A percentile compares a stretch with the other conserved stretches of the same genome.
These are phyloP conservation scores for Neurospora sp. DNA, from an alignment of 495 filamentous ascomycete genomes.

Conservation along the genomic window DNA sequence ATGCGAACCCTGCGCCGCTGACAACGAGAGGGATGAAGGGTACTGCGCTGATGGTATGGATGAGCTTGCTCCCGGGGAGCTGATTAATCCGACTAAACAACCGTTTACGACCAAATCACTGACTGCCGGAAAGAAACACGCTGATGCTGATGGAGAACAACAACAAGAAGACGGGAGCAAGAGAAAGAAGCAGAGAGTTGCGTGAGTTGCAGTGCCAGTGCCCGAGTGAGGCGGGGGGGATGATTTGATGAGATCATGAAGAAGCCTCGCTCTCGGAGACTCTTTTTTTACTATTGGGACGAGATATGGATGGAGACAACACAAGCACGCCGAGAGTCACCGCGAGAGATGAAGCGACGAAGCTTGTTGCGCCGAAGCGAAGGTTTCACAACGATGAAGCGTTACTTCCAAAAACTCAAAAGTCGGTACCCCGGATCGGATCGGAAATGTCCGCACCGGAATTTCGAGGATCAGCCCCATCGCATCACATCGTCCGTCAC, in stretches of 20 bases:
- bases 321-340: background rate
- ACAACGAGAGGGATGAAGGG: slow-evolving; percentile 21
- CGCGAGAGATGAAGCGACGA: background rate
- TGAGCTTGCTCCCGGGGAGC: background rate
- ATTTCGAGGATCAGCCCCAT: background rate
- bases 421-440: background rate
- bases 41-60: slow-evolving; percentile 19
- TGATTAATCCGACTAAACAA: background rate
- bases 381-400: background rate
- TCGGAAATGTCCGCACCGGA: background rate
- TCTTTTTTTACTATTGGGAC: background rate
- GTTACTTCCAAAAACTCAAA: background rate
- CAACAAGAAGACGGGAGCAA: background rate
- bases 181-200: background rate
- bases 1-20: slow-evolving; percentile 22
- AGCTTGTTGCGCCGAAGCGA: background rate
- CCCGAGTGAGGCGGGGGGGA: background rate
- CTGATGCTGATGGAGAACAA: background rate
- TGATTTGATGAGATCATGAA: background rate
- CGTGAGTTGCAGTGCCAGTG: background rate
- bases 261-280: background rate
- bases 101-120: background rate
- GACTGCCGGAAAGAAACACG: background rate
- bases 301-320: background rate
- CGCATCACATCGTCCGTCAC: background rate